Base-by-base conservation (phyloP, 2,329 filamentous ascomycete species). In the Myriosclerotinia curreyana region DNA sequence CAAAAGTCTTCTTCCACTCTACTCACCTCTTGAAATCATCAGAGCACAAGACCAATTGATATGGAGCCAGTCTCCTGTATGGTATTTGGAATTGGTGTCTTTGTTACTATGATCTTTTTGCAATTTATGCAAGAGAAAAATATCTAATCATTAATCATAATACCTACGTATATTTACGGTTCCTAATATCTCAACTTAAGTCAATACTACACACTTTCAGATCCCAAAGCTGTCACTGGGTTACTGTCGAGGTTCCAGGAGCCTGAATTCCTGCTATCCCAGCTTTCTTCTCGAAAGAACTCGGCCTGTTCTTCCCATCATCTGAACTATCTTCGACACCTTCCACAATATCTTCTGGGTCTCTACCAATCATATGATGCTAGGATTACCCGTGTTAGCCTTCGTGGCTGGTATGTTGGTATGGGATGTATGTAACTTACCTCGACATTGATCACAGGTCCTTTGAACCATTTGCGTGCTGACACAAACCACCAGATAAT, bases 381-480 rank as follows among this genome's bases (percentile, higher is more conserved):
- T 72, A 38, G 48, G 40, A 14, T 22, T 64, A 53, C 50, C 42
- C 20, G 51, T 62, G 56, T 69, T 67, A 69, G 67, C 63, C 38
- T 62, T 51, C 20, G 34, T 61, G 17, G 14, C 64, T 22, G 51
- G 51, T 34, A 53, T 64, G 46, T 28, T 59, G 28, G n/a, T 15
- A n/a, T 53, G 48, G 61, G 52, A 63, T 51, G 52, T 50, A 48
- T 50, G 31, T 64, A 62, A 58, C 51, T 22, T 69, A 71, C 69
- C 69, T 85, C 82, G 46, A 88, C 76, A 70, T 88, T 88, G 65
- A 88, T 82, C 74, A 84, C 84, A 0, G 86, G 86, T 0, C 86
- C 86, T 69, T 82, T 85, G 76, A 88, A 88, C 86, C 86, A 88
- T 68, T 82, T 85, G 44, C 76, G 78, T n/a, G 86, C 86, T 65